Evolutionary conservation across 148 eudicot genomes (phyloP).

Genomic region (Euryodendron excelsum): DNA sequence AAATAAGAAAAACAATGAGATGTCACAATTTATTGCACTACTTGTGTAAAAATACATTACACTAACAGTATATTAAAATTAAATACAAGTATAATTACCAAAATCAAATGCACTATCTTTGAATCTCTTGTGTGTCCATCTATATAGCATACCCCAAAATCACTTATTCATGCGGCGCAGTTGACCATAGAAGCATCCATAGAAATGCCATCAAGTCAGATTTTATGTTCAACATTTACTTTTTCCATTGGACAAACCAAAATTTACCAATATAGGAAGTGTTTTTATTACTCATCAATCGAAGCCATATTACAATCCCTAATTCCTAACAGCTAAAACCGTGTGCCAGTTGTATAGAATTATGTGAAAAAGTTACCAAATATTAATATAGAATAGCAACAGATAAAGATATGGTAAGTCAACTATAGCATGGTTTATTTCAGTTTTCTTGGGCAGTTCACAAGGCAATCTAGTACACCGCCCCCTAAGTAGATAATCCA

Average conservation of each 20-base stretch:
- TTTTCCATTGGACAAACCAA: background rate
- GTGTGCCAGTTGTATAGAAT: constrained; percentile 7
- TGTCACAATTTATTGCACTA: too few species aligned
- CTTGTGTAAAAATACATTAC: too few species aligned
- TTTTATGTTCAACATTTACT: too few species aligned
- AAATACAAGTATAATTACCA: too few species aligned
- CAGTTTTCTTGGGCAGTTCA: constrained; percentile 37
- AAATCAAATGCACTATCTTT: too few species aligned
- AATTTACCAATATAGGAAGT: background rate
- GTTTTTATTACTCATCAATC: background rate
- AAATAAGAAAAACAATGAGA: too few species aligned
- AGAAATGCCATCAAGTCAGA: background rate
- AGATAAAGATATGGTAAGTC: constrained; percentile 9
- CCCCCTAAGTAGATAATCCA: constrained; percentile 23
- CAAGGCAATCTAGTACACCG: constrained; percentile 18
- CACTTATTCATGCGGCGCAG: too few species aligned
- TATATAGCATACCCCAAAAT: too few species aligned
- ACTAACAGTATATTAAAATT: too few species aligned
- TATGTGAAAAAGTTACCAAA: background rate
- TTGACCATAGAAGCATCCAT: too few species aligned
- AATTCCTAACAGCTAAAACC: constrained; percentile 11
- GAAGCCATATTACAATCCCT: background rate
- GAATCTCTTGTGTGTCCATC: too few species aligned
- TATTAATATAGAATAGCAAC: background rate
- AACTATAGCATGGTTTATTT: constrained; percentile 17